Conservation (phyloP, 1,284 basidiomycete species). For the Trametes polyzona region DNA sequence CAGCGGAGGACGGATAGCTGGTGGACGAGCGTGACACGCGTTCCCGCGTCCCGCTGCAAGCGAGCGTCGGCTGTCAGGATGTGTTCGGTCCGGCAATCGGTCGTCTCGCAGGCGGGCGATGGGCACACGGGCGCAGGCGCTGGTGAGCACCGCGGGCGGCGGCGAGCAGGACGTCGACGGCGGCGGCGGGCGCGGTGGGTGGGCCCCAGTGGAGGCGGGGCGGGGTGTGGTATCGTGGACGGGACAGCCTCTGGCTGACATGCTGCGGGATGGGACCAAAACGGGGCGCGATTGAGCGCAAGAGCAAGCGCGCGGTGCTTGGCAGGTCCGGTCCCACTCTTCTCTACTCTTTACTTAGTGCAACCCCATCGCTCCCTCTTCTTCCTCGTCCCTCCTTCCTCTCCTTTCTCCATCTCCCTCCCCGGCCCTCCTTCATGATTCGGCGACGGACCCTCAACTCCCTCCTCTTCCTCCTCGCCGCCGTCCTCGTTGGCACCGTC, state of each 20-base stretch:
- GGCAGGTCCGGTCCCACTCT: slow-evolving; percentile 17
- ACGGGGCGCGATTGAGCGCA: slow-evolving; percentile 5
- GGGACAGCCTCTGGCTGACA: slow-evolving; percentile 14
- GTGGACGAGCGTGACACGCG: neutral
- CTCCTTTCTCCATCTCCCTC: slow-evolving; percentile 27
- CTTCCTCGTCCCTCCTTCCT: slow-evolving; percentile 22
- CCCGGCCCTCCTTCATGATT: slow-evolving; percentile 29
- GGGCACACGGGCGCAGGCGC: neutral
- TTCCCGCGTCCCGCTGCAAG: neutral
- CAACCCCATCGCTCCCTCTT: too few species aligned
- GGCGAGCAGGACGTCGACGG: neutral
- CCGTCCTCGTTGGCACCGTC: slow-evolving; percentile 90
- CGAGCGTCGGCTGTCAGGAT: slow-evolving; percentile 9
- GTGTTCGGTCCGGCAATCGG: neutral
- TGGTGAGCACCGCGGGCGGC: too few species aligned
- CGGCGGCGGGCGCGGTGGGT: neutral
- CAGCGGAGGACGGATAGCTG: too few species aligned
- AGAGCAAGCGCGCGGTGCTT: slow-evolving; percentile 12
- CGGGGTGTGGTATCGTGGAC: neutral
- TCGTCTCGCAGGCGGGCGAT: neutral
- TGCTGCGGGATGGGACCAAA: slow-evolving; percentile 19
- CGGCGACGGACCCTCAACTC: slow-evolving; percentile 68
- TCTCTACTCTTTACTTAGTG: slow-evolving; percentile 23
- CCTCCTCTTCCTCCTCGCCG: slow-evolving; percentile 77
- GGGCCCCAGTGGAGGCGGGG: neutral